Percentiles rank a stretch among this genome's conserved stretches.
phyloP scores from a whole-genome alignment of 495 filamentous ascomycete genomes.

The Usnea hakonensis region DNA sequence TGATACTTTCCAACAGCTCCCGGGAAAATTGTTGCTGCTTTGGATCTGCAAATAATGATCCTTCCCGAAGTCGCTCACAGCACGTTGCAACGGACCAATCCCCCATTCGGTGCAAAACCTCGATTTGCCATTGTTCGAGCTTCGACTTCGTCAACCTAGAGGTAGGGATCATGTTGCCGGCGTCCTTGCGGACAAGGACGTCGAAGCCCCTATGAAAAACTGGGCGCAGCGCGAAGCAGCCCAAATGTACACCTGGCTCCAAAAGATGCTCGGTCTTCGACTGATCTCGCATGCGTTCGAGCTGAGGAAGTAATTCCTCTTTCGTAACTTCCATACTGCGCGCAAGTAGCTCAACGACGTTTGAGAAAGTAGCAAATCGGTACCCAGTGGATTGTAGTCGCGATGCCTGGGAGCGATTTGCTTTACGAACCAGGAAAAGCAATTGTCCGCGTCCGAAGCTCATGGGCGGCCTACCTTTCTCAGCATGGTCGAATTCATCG shows the following conservation, averaged over 20 bases:
- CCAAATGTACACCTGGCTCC: slow-evolving; percentile 63
- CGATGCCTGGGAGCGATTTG: slow-evolving; percentile 47
- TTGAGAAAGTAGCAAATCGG: slow-evolving; percentile 61
- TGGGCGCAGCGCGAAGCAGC: slow-evolving; percentile 66
- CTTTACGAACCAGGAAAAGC: slow-evolving; percentile 69
- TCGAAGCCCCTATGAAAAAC: slow-evolving; percentile 62
- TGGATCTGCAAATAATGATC: slow-evolving; percentile 27
- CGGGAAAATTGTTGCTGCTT: slow-evolving; percentile 35
- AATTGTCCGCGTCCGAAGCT: slow-evolving; percentile 59
- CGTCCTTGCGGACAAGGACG: slow-evolving; percentile 58
- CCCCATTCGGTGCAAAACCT: slow-evolving; percentile 50
- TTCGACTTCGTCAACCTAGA: slow-evolving; percentile 48
- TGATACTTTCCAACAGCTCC: slow-evolving; percentile 36
- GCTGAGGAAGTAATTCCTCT: slow-evolving; percentile 42
- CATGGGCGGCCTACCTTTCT: slow-evolving; percentile 25
- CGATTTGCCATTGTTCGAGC: slow-evolving; percentile 51
- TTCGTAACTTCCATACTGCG: slow-evolving; percentile 62
- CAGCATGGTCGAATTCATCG: slow-evolving; percentile 10
- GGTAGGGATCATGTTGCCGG: slow-evolving; percentile 60
- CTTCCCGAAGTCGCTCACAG: slow-evolving; percentile 32
- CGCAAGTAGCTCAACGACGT: slow-evolving; percentile 60
- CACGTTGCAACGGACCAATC: slow-evolving; percentile 48
- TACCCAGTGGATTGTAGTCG: slow-evolving; percentile 65
- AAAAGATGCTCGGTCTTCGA: slow-evolving; percentile 43
- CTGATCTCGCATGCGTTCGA: slow-evolving; percentile 57